Percentiles rank a stretch among this genome's conserved stretches.
Conservation (phyloP, 2,329 filamentous ascomycete species). For the Whalleya microplaca region DNA sequence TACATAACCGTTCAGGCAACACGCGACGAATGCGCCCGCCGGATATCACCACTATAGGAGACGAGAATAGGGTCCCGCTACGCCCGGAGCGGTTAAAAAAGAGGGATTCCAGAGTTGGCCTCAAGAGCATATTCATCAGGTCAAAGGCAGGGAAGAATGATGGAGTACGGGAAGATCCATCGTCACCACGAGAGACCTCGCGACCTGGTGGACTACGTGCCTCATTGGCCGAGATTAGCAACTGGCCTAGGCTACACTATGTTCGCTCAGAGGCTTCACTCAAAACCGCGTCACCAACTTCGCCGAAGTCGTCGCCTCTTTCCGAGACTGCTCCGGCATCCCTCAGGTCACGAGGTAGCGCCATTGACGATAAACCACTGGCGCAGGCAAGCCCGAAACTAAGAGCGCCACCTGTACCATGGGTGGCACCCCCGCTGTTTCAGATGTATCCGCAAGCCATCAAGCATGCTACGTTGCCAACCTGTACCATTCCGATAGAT, state of each 20-base stretch:
- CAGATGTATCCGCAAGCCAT: conserved; percentile 85
- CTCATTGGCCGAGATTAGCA: conserved; percentile 50
- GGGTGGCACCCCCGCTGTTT: conserved; percentile 77
- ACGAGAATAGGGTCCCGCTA: conserved; percentile 47
- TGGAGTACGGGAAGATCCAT: conserved; percentile 32
- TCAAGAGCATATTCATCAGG: conserved; percentile 56
- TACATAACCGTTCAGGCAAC: conserved; percentile 38
- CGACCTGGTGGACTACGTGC: conserved; percentile 47
- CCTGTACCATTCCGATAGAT: conserved; percentile 71
- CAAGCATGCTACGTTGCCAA: conserved; percentile 72
- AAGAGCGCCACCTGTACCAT: conserved; percentile 38
- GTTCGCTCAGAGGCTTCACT: conserved; percentile 38
- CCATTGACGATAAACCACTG: conserved; percentile 21
- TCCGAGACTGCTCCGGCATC: conserved; percentile 8
- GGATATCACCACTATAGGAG: conserved; percentile 37
- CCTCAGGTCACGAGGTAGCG: conserved; percentile 12
- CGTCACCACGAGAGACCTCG: conserved; percentile 36
- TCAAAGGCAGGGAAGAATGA: conserved; percentile 43
- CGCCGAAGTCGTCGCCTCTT: conserved; percentile 21
- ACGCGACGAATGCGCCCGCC: conserved; percentile 45
- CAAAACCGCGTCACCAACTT: conserved; percentile 23
- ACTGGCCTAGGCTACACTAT: conserved; percentile 39
- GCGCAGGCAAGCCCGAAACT: conserved; percentile 12
- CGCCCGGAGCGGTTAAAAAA: conserved; percentile 47
- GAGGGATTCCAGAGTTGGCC: conserved; percentile 56